Evolutionary conservation across 2,329 filamentous ascomycete species (phyloP), one percentile per base, ranked within the genome.

Genomic region (Cladorrhinum sp.): DNA sequence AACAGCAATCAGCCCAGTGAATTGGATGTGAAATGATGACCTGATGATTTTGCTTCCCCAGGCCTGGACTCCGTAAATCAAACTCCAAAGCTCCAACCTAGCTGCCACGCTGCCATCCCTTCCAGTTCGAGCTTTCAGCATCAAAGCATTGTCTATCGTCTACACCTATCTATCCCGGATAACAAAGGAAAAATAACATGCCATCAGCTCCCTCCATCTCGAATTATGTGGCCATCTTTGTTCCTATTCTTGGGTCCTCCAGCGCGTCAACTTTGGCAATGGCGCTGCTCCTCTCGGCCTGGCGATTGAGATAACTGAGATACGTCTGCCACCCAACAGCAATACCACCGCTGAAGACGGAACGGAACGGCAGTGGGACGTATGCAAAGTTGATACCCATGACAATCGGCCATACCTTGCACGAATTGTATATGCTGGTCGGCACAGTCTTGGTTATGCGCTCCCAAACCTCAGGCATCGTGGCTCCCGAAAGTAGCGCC

Each of bases 291-390:
- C 78, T 78, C 72, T 92, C 91, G 1, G 90, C 91, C 63, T 79
- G 78, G 69, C 88, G 82, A 69, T 96, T 96, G 69, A 96, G 74
- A 74, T 86, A 90, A 67, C 87, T 91, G 67, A 97, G 71, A 79
- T 96, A 97, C 0, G 91, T 92, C 81, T 96, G 93, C 93, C 93
- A 97, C 0, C 90, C 90, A 55, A 96, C 88, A 1, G 91, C 91
- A 65, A 96, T 83, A 6, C 89, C 77, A 1, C 90, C 91, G 0
- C 89, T 85, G 67, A 96, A 95, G 16, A 96, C 82, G 67, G 86
- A 90, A 55, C 93, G 81, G 74, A 91, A 93, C 70, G 93, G 86
- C 52, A 92, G 79, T 24, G 87, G 85, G 3, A 97, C 78, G 69
- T 91, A 95, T n/a, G 89, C 86, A 70, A 97, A 96, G 73, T 83